Conservation (phyloP, 257 asterid genomes). For the Solanum tarapatanum region DNA sequence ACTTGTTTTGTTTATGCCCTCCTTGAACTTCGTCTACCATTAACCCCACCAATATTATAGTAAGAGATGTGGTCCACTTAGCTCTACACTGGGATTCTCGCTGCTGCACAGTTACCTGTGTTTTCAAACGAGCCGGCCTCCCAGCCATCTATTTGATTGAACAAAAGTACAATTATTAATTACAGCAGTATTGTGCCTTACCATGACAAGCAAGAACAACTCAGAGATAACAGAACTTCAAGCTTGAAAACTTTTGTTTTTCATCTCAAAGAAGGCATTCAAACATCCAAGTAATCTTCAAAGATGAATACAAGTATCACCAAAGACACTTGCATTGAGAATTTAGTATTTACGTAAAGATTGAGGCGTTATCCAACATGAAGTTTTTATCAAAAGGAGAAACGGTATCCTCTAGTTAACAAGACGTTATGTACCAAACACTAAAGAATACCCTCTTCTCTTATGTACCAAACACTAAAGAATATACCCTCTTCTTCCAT, state of each 20-base stretch:
- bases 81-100: constrained; percentile 64
- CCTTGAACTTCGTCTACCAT: constrained; percentile 57
- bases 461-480: no score
- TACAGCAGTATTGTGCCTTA: neutral
- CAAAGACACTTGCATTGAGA: neutral
- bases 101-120: constrained; percentile 25
- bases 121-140: constrained; percentile 49
- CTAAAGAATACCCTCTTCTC: neutral
- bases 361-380: neutral
- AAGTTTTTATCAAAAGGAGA: neutral
- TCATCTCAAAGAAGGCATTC: neutral
- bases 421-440: neutral
- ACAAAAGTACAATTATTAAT: neutral
- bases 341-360: neutral
- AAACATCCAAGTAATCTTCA: neutral
- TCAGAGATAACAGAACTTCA: neutral
- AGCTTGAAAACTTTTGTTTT: neutral
- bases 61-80: constrained; percentile 59
- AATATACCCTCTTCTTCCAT: neutral
- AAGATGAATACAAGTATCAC: neutral
- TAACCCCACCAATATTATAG: constrained; percentile 45
- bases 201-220: neutral
- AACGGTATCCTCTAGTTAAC: neutral
- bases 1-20: constrained; percentile 47
- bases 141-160: constrained; percentile 43